A percentile compares a stretch with the other conserved stretches of the same genome.
Conservation (phyloP, 345 rosid genomes). For the Eucalyptus tenuipes region DNA sequence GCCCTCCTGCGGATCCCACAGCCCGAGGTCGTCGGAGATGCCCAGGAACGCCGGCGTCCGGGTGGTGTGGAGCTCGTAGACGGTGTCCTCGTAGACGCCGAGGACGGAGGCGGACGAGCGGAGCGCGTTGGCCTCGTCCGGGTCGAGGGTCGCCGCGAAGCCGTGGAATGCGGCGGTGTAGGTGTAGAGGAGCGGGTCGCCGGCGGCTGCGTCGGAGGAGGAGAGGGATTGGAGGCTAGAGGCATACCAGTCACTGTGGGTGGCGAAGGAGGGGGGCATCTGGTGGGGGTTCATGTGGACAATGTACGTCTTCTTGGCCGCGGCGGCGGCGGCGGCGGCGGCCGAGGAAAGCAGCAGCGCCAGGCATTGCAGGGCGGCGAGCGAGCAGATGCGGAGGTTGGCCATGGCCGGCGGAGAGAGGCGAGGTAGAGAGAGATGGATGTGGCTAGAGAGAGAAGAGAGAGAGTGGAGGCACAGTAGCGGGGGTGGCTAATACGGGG, state of each 20-base stretch:
- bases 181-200: constrained; percentile 41
- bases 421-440: not conserved
- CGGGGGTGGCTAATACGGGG: not conserved
- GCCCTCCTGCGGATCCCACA: constrained; percentile 17
- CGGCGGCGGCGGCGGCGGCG: not conserved
- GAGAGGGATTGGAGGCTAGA: constrained; percentile 45
- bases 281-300: constrained; percentile 54
- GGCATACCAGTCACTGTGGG: constrained; percentile 73
- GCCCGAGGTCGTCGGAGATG: constrained; percentile 33
- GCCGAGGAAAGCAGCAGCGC: not conserved
- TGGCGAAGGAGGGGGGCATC: constrained; percentile 41
- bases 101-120: constrained; percentile 42
- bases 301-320: constrained; percentile 49
- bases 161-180: constrained; percentile 57
- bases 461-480: not conserved
- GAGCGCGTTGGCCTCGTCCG: constrained; percentile 40
- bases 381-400: not conserved
- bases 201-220: not conserved
- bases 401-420: not conserved
- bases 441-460: not conserved
- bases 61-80: constrained; percentile 78
- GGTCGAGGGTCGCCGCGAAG: constrained; percentile 57
- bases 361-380: not conserved
- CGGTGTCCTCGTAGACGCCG: constrained; percentile 63
- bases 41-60: constrained; percentile 76